Percentiles rank a stretch among this genome's conserved stretches.
These are phyloP conservation scores for Gnaphalium uliginosum DNA, from an alignment of 129 eudicot genomes.

Conservation along the genomic window DNA sequence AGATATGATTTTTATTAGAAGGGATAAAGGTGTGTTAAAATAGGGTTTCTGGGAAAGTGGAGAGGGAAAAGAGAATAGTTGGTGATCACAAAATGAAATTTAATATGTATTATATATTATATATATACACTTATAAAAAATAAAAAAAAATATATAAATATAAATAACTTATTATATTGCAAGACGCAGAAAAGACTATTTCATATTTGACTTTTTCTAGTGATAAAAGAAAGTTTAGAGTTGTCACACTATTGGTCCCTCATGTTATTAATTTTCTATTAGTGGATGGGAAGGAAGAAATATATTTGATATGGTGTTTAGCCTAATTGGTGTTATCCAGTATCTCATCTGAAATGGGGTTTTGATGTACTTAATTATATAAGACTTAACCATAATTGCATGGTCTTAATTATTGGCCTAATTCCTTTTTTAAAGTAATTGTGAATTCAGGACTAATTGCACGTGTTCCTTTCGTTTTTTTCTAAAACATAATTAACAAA, in stretches of 20 bases:
- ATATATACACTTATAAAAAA: background rate
- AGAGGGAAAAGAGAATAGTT: conserved; percentile 35
- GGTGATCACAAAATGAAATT: background rate
- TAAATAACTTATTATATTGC: background rate
- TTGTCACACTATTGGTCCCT: conserved; percentile 24
- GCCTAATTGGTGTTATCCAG: background rate
- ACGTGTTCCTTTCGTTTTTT: no score
- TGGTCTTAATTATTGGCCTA: no score
- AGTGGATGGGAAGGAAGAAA: no score
- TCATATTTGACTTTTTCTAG: conserved; percentile 36
- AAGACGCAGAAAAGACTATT: conserved; percentile 31
- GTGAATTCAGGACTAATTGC: background rate
- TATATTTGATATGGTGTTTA: background rate
- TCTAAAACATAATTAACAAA: no score
- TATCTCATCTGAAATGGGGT: background rate
- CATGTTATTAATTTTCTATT: background rate
- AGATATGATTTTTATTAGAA: conserved; percentile 5
- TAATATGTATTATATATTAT: background rate
- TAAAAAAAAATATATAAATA: background rate
- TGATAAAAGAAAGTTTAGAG: conserved; percentile 28
- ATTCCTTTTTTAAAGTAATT: background rate
- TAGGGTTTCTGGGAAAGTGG: conserved; percentile 40
- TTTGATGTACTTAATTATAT: background rate
- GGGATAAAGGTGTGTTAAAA: conserved; percentile 1
- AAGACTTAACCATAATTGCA: no score